Base-by-base conservation (phyloP, 352 stramenopile species). In the Phytopythium delawarense region DNA sequence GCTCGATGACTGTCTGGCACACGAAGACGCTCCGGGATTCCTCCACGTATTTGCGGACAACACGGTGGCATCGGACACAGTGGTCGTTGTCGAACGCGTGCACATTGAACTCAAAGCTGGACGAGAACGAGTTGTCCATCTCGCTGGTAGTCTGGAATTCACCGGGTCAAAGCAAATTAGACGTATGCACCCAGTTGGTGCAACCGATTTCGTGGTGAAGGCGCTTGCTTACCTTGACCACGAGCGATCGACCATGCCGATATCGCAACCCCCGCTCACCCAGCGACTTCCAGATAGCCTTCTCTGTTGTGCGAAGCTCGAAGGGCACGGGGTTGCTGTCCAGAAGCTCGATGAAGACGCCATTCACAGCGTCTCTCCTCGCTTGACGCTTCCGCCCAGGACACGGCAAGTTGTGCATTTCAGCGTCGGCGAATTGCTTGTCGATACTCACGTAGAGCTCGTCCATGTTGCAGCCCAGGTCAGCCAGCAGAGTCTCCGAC, bases 281-380 rank as follows among this genome's bases (percentile, higher is more conserved):
- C 12, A 55, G 20, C 16, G 32, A 40, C 9, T 13, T 18, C 32
- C 54, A 49, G 15, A 58, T 30, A 1, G 61, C 61, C 12, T 53
- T 46, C 23, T 51, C 52, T 2, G 59, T 42, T 15, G 21, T 34
- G 30, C 13, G 50, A 8, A 67, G 28, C 12, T 67, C 53, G 44
- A 78, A 78, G 4, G 71, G 71, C 32, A 78, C 30, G 2, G 69
- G 37, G 39, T 74, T 71, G 49, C 62, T 63, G 4, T 76, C 40
- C 28, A 57, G 7, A n/a, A 78, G 63, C 32, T 76, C 68, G 16
- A 78, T 23, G 35, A 72, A 78, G 62, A 74, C 63, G 0, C 56
- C 62, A 3, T 42, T 70, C 6, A 71, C 13, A n/a, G 49, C 11
- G 23, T 23, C 13, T 42, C 55, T 16, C 12, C 59, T 55, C 15